Conservation (phyloP, 2,329 filamentous ascomycete genomes). For the Ophiostoma tasmaniense region DNA sequence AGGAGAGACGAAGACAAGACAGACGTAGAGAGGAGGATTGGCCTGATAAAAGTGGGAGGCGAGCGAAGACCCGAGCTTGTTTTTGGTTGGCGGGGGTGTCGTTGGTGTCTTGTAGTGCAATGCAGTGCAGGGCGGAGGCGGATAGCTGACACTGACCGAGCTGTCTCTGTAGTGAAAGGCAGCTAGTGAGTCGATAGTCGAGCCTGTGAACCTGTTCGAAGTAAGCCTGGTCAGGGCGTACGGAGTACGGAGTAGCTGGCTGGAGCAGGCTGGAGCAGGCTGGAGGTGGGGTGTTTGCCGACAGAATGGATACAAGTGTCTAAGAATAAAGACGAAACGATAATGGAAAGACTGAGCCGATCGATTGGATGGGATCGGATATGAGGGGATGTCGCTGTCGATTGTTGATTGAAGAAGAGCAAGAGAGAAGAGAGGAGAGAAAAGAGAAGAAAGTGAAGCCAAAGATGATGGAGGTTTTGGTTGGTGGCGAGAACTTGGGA, state of each 20-base stretch:
- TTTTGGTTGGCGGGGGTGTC: slow-evolving; percentile 4
- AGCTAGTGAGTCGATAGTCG: background rate
- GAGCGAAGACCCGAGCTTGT: slow-evolving; percentile 1
- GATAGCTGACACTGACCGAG: slow-evolving; percentile 5
- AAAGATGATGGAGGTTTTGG: background rate
- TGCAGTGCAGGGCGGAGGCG: background rate
- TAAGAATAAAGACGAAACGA: slow-evolving; percentile 9
- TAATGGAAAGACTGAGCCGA: slow-evolving; percentile 5
- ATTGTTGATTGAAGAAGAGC: background rate
- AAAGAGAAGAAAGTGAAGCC: background rate
- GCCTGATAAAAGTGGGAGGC: background rate
- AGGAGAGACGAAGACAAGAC: background rate
- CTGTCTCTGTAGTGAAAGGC: background rate
- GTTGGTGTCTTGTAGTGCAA: background rate
- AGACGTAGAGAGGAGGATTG: background rate
- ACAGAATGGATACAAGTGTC: slow-evolving; percentile 9
- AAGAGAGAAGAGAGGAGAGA: background rate
- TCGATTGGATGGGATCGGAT: background rate
- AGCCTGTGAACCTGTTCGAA: background rate
- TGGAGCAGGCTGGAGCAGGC: slow-evolving; percentile 6
- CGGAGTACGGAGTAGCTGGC: slow-evolving; percentile 1
- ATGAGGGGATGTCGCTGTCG: background rate
- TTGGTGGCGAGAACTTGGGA: background rate
- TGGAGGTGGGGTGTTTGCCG: slow-evolving; percentile 2
- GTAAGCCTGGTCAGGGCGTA: background rate